Evolutionary conservation across 495 filamentous ascomycete species (phyloP).

Genomic region (Tuber microsphaerosporum): DNA sequence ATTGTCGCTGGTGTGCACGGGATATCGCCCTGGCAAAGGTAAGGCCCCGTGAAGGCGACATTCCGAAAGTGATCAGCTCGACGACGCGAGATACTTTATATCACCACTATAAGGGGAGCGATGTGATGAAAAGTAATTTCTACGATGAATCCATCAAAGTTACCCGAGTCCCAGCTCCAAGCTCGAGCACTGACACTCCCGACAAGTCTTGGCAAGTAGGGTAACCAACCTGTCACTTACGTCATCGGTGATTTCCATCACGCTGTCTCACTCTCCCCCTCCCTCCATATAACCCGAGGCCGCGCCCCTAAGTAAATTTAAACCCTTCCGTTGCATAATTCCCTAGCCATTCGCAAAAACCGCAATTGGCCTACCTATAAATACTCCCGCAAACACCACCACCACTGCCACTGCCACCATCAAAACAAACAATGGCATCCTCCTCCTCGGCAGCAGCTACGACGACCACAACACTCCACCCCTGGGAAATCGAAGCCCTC

Average conservation of each 20-base stretch:
- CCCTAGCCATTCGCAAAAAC: neutral
- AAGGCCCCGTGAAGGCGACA: slow-evolving; percentile 44
- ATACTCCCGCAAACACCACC: neutral
- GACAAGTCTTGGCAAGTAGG: neutral
- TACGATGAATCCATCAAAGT: neutral
- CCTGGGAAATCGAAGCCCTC: neutral
- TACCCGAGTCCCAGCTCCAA: neutral
- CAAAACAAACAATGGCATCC: slow-evolving; percentile 1
- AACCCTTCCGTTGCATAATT: slow-evolving; percentile 3
- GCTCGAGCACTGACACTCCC: neutral
- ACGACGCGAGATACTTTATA: neutral
- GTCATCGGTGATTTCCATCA: neutral
- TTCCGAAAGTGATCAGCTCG: slow-evolving; percentile 14
- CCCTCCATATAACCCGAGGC: neutral
- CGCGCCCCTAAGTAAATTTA: neutral
- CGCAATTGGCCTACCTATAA: neutral
- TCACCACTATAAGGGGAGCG: neutral
- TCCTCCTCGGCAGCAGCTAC: neutral
- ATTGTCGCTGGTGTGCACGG: neutral
- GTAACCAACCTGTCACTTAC: neutral
- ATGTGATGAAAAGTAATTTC: neutral
- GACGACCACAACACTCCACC: neutral
- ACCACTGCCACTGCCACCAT: neutral
- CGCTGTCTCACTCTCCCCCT: neutral
- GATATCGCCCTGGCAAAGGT: neutral